Evolutionary conservation across 208 protist genomes (phyloP), one percentile per base, ranked within the genome.

Genomic region (Leishmania tarentolae): DNA sequence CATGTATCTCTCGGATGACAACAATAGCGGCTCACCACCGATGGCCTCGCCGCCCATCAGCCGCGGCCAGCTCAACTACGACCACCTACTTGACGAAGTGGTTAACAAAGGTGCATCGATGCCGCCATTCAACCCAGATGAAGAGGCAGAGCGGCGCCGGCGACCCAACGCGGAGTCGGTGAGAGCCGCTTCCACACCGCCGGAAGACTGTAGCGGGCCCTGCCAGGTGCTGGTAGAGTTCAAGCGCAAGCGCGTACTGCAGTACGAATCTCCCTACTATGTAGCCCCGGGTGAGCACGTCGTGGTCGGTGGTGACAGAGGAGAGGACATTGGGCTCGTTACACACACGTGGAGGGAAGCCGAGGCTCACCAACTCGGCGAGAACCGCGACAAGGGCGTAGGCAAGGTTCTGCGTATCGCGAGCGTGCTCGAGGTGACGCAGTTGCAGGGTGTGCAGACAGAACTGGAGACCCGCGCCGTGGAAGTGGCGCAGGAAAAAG

Each of bases 151-250:
- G 75, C 50, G 83, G 56, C 85, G 86, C 66, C 90, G 85, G 81
- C 90, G 91, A 17, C 92, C 90, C 17, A 90, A 89, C 44, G 77
- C 87, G 5, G 88, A 93, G 13, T 81, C 86, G 35, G 83, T 94
- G 59, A 79, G 77, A 11, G 74, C 83, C 13, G 78, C 87, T 24
- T 80, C 82, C 66, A 89, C 90, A 2, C 89, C 89, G 31, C 93
- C 91, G 21, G 80, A 87, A 24, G 89, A 95, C 79, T 83, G 47
- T 74, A 89, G 82, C 84, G 76, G 80, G 17, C 90, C 97, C 76
- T 90, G 98, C 83, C 83, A 99, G 84, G 90, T 98, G 80, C 90
- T 97, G 35, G 95, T 98, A 6, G 86, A 94, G 85, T 98, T 98
- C 79, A 98, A 98, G 84, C 91, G 93, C 11, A 92, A 95, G 82